A percentile compares a stretch with the other conserved stretches of the same genome.
These are phyloP conservation scores for Tricholoma sp. DNA, from an alignment of 768 basidiomycete species.

Conservation along the genomic window DNA sequence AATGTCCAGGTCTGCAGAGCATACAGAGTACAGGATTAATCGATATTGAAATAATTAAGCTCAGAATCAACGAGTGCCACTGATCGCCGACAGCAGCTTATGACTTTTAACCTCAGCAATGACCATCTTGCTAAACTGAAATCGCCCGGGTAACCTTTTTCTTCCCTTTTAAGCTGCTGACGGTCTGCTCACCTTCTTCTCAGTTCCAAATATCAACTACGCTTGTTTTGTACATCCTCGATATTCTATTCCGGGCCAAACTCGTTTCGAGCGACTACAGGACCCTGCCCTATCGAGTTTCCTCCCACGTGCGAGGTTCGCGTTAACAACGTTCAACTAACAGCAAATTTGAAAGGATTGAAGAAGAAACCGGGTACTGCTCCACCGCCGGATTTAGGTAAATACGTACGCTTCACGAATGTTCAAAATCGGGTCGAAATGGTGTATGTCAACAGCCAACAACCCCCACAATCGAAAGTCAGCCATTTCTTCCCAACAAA, in stretches of 20 bases:
- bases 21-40: background rate
- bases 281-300: slow-evolving; percentile 81
- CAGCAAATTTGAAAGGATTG: slow-evolving; percentile 80
- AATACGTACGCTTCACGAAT: slow-evolving; percentile 34
- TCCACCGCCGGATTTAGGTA: slow-evolving; percentile 72
- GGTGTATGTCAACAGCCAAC: slow-evolving; percentile 87
- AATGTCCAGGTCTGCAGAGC: slow-evolving; percentile 70
- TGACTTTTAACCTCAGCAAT: slow-evolving; percentile 58
- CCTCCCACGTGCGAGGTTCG: slow-evolving; percentile 89
- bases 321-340: slow-evolving; percentile 64
- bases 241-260: slow-evolving; percentile 54
- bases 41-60: slow-evolving; percentile 2
- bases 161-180: slow-evolving; percentile 1
- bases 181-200: slow-evolving; percentile 4
- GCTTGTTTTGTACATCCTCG: slow-evolving; percentile 86
- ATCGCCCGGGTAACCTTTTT: slow-evolving; percentile 43
- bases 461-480: slow-evolving; percentile 70
- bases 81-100: slow-evolving; percentile 63
- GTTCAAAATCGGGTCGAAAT: slow-evolving; percentile 72
- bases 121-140: slow-evolving; percentile 62
- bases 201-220: slow-evolving; percentile 72
- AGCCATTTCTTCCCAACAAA: slow-evolving; percentile 11
- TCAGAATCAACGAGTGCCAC: slow-evolving; percentile 73
- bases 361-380: slow-evolving; percentile 96
- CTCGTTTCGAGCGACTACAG: slow-evolving; percentile 46